Base-by-base conservation (phyloP, 345 rosid species). In the Durio zibethinus region DNA sequence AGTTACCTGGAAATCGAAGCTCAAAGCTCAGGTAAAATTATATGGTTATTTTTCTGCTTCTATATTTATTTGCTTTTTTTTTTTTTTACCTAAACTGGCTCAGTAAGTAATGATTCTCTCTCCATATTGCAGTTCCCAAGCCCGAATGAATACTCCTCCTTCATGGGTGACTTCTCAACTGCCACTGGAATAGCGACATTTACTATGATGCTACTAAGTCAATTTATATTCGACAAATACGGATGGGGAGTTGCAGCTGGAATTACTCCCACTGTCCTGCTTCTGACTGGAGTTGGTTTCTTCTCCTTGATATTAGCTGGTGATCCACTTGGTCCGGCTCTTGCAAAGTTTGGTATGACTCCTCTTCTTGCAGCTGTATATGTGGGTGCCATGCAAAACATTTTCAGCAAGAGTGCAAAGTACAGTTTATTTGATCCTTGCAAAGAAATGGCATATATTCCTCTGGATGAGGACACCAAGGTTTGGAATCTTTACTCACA, bases 391-490 rank as follows among this genome's bases (percentile, higher is more conserved):
- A 56, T 95, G 86, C 99, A 95, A 86, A 95, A 95, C 79, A 95
- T 95, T 80, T 95, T 95, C 96, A 95, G 98, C 89, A 94, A 94
- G 95, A 94, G 98, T 23, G 98, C 98, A 84, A 94, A 94, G 80
- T 94, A 94, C 91, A 94, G 96, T 79, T 88, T 95, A 84, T 95
- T 95, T 59, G 99, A 95, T 70, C 98, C 99, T 64, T 95, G 99
- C 88, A 95, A 95, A 83, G 98, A 95, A 82, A 95, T 95, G 99
- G 98, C 97, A 7, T 95, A 95, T 60, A 95, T 95, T 80, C 99
- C 97, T 9, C 73, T 95, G 50, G 99, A 95, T 25, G 98, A 95
- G 80, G 98, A 93, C 86, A 95, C 99, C 47, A 95, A 91, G 99
- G 98, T 95, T 77, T 36, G 79, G 45, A 38, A 9, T 38, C 54